These are phyloP conservation scores for Chenopodium suecicum DNA, from an alignment of 148 eudicot genomes.

Conservation along the genomic window DNA sequence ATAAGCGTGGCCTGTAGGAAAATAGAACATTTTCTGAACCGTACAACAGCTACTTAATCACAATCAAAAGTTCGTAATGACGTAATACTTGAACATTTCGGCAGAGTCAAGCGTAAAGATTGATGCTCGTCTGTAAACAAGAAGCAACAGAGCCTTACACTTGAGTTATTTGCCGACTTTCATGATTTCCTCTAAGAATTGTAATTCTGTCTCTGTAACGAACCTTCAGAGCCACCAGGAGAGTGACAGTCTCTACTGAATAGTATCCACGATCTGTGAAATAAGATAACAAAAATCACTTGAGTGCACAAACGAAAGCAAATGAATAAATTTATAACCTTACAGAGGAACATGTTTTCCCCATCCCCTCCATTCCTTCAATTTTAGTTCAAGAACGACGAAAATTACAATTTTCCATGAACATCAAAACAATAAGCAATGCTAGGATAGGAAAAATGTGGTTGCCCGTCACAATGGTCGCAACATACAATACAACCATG, in stretches of 20 bases:
- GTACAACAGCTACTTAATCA: neutral
- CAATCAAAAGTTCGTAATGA: neutral
- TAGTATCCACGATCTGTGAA: conserved; percentile 89
- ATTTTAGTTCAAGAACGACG: neutral
- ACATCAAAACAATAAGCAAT: neutral
- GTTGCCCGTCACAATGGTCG: neutral
- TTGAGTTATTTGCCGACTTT: conserved; percentile 97
- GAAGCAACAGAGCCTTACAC: conserved; percentile 45
- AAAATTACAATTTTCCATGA: neutral
- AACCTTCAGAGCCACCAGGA: conserved; percentile 90
- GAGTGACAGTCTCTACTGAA: conserved; percentile 90
- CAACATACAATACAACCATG: neutral
- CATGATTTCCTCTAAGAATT: conserved; percentile 94
- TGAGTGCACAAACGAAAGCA: neutral
- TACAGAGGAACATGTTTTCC: neutral
- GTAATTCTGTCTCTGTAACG: conserved; percentile 95
- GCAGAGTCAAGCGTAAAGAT: neutral
- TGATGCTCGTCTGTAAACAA: neutral
- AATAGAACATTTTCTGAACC: no score
- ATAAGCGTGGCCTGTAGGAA: neutral
- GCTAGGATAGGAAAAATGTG: neutral
- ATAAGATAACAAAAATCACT: conserved; percentile 8
- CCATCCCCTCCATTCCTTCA: neutral
- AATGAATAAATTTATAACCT: neutral
- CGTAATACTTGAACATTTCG: neutral